Conservation (phyloP, 192 early-diverging fungal genomes). For the Dissophora globulifera region DNA sequence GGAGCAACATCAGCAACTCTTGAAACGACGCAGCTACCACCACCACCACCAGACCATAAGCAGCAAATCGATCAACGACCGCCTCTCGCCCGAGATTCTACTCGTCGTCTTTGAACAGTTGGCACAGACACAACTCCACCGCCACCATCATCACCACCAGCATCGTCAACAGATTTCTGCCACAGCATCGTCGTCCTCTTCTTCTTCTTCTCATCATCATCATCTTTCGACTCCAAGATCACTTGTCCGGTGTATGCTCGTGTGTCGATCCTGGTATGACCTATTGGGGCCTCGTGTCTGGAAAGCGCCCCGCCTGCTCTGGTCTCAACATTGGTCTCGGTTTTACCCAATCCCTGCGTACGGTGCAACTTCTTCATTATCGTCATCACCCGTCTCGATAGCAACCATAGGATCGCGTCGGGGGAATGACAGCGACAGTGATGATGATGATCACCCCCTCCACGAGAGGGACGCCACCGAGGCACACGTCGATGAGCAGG, state of each 20-base stretch:
- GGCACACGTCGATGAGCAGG: not conserved
- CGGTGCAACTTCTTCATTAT: not conserved
- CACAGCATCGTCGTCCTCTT: no score
- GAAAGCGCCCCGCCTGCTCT: constrained; percentile 38
- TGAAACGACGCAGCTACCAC: not conserved
- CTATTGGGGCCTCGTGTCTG: constrained; percentile 32
- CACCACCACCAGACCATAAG: no score
- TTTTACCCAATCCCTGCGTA: constrained; percentile 16
- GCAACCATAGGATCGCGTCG: no score
- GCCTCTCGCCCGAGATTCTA: constrained; percentile 23
- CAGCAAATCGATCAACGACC: constrained; percentile 18
- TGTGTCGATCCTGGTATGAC: constrained; percentile 33
- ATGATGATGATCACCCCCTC: no score
- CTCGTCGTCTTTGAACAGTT: constrained; percentile 22
- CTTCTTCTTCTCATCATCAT: no score
- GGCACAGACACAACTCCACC: no score
- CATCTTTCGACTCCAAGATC: constrained; percentile 5
- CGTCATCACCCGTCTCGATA: not conserved
- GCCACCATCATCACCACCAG: no score
- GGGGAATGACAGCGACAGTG: no score
- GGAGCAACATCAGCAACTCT: not conserved
- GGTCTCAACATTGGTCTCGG: constrained; percentile 45
- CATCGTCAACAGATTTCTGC: no score
- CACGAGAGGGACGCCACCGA: no score
- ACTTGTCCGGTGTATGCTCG: constrained; percentile 28